These are phyloP conservation scores for Boechera retrofracta DNA, from an alignment of 345 rosid genomes.

Conservation along the genomic window DNA sequence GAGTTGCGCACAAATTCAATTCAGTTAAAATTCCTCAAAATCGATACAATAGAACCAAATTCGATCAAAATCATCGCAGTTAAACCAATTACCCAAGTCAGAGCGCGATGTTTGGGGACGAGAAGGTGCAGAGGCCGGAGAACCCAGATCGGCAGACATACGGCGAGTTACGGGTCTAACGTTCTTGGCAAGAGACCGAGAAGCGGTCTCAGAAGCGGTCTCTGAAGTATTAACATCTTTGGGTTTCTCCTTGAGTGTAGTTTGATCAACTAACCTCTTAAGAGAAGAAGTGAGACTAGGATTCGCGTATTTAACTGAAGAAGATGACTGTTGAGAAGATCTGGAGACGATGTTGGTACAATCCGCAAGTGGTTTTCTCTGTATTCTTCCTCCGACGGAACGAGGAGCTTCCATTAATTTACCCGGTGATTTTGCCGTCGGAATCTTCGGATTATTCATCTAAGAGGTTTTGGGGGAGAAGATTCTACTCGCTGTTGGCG, in stretches of 20 bases:
- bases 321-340: slow-evolving; percentile 33
- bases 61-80: slow-evolving; percentile 8
- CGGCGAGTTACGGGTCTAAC: slow-evolving; percentile 26
- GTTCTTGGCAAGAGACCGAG: slow-evolving; percentile 16
- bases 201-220: not conserved
- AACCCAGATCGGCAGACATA: slow-evolving; percentile 31
- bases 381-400: slow-evolving; percentile 3
- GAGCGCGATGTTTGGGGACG: slow-evolving; percentile 16
- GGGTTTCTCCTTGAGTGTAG: slow-evolving; percentile 33
- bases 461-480: slow-evolving; percentile 12
- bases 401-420: slow-evolving; percentile 33
- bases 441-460: not conserved
- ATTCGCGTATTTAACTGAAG: slow-evolving; percentile 44
- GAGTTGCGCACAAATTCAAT: slow-evolving; percentile 26
- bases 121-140: slow-evolving; percentile 36
- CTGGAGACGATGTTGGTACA: slow-evolving; percentile 45
- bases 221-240: slow-evolving; percentile 1
- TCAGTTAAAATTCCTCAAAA: slow-evolving; percentile 13
- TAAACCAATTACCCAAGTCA: slow-evolving; percentile 25
- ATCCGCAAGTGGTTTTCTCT: slow-evolving; percentile 44
- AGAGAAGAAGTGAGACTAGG: slow-evolving; percentile 45
- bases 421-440: slow-evolving; percentile 4
- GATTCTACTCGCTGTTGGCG: slow-evolving; percentile 37
- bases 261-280: slow-evolving; percentile 43
- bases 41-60: not conserved